Evolutionary conservation across 208 protist genomes (phyloP).

Genomic region (Trichomonas vaginalis): DNA sequence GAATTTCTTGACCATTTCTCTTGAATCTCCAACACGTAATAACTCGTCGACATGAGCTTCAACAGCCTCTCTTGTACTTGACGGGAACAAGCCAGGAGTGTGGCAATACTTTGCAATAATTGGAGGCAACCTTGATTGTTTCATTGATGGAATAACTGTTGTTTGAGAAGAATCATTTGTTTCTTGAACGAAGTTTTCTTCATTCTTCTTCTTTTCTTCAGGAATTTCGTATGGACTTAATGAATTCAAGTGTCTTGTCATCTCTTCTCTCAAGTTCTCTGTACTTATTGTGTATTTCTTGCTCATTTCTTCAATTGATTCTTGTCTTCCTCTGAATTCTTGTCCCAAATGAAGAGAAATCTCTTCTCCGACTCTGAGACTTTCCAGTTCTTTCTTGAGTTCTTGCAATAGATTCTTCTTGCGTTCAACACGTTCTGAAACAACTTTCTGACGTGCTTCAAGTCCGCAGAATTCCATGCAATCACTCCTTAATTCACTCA

Average conservation of each 20-base stretch:
- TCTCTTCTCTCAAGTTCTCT: neutral
- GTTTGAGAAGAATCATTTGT: neutral
- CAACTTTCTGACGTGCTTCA: neutral
- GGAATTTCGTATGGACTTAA: neutral
- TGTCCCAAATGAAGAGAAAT: neutral
- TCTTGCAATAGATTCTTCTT: neutral
- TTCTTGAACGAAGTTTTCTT: neutral
- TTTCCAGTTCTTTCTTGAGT: neutral
- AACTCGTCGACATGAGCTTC: neutral
- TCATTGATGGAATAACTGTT: no score
- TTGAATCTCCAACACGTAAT: neutral
- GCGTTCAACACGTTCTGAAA: neutral
- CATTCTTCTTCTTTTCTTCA: neutral
- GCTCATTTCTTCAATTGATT: neutral
- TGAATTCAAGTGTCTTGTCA: neutral
- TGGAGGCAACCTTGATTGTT: neutral
- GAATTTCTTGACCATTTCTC: neutral
- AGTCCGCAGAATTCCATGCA: neutral
- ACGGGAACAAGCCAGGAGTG: neutral
- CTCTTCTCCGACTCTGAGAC: neutral
- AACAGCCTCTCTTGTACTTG: neutral
- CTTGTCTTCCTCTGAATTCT: neutral
- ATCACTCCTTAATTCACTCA: neutral
- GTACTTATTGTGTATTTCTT: neutral
- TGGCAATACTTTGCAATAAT: neutral